Conservation (phyloP, 2,329 filamentous ascomycete species). For the Cordyceps cicadae region DNA sequence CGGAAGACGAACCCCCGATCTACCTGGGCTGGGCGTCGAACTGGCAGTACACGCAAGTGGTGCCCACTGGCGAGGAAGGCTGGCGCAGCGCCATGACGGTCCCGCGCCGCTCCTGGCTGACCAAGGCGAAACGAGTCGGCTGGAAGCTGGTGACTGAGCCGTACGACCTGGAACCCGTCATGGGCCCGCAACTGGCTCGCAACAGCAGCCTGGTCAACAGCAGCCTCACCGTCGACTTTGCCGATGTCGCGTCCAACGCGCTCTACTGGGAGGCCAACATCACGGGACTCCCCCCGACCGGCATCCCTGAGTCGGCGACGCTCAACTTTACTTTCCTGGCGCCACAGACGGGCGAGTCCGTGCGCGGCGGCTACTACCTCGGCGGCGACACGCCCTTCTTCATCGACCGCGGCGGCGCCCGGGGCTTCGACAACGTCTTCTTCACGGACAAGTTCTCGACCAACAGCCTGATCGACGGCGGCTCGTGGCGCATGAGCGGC, state of each 20-base stretch:
- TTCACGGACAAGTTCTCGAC: slow-evolving; percentile 26
- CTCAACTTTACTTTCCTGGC: slow-evolving; percentile 23
- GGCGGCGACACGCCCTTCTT: slow-evolving; percentile 21
- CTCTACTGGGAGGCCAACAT: slow-evolving; percentile 48
- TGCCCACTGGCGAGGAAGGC: slow-evolving; percentile 23
- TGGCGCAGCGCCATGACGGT: slow-evolving; percentile 27
- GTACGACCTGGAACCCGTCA: slow-evolving; percentile 39
- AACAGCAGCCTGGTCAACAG: slow-evolving; percentile 39
- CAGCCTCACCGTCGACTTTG: slow-evolving; percentile 42
- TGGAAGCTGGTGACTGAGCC: slow-evolving; percentile 43
- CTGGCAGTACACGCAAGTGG: slow-evolving; percentile 24
- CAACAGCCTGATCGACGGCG: slow-evolving; percentile 14
- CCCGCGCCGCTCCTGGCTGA: slow-evolving; percentile 42
- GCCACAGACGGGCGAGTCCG: slow-evolving; percentile 19
- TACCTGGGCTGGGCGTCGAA: slow-evolving; percentile 30
- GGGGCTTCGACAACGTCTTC: slow-evolving; percentile 23
- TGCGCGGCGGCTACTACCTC: slow-evolving; percentile 22
- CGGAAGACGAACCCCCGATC: slow-evolving; percentile 21
- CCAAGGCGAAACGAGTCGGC: slow-evolving; percentile 40
- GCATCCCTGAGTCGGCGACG: slow-evolving; percentile 16
- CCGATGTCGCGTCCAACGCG: slow-evolving; percentile 38
- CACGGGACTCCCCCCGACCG: slow-evolving; percentile 25
- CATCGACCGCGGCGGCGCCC: slow-evolving; percentile 21
- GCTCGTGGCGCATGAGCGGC: slow-evolving; percentile 23
- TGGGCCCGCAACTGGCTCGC: slow-evolving; percentile 36